Conservation (phyloP, 2,329 filamentous ascomycete genomes). For the Annulohypoxylon truncatum region DNA sequence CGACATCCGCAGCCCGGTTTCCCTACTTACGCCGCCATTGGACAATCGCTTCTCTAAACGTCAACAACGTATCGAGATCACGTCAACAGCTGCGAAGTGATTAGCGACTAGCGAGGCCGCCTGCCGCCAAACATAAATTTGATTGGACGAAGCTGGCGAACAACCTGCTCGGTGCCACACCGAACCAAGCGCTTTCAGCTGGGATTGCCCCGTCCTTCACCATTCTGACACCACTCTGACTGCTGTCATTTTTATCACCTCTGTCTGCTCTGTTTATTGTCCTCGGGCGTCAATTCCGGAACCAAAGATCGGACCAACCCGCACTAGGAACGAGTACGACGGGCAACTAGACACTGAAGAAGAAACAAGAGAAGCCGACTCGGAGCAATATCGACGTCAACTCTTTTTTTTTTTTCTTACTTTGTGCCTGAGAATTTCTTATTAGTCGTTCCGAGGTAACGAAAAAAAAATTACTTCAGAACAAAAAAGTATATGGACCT, state of each 20-base stretch:
- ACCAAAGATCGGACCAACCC: slow-evolving; percentile 26
- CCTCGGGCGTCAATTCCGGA: slow-evolving; percentile 12
- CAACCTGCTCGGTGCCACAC: slow-evolving; percentile 44
- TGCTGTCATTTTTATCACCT: slow-evolving; percentile 24
- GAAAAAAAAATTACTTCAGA: slow-evolving; percentile 9
- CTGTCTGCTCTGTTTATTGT: slow-evolving; percentile 33
- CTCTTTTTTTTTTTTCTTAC: slow-evolving; percentile 9
- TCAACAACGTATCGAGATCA: slow-evolving; percentile 42
- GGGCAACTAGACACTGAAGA: slow-evolving; percentile 17
- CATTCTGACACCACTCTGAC: background rate
- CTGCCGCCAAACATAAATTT: slow-evolving; percentile 10
- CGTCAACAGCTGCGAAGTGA: slow-evolving; percentile 38
- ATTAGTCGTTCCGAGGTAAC: background rate
- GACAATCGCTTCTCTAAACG: slow-evolving; percentile 42
- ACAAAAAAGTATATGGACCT: background rate
- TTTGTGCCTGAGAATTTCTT: slow-evolving; percentile 23
- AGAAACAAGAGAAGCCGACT: slow-evolving; percentile 26
- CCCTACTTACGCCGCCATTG: slow-evolving; percentile 34
- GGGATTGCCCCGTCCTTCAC: slow-evolving; percentile 34
- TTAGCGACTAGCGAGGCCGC: slow-evolving; percentile 39
- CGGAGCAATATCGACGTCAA: slow-evolving; percentile 16
- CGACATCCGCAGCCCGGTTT: slow-evolving; percentile 18
- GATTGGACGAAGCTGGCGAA: slow-evolving; percentile 40
- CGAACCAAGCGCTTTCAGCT: slow-evolving; percentile 42
- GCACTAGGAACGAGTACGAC: slow-evolving; percentile 20